A percentile compares a stretch with the other conserved stretches of the same genome.
These are phyloP conservation scores for Cryptosporidium meleagridis DNA, from an alignment of 169 alveolate genomes.

Conservation along the genomic window DNA sequence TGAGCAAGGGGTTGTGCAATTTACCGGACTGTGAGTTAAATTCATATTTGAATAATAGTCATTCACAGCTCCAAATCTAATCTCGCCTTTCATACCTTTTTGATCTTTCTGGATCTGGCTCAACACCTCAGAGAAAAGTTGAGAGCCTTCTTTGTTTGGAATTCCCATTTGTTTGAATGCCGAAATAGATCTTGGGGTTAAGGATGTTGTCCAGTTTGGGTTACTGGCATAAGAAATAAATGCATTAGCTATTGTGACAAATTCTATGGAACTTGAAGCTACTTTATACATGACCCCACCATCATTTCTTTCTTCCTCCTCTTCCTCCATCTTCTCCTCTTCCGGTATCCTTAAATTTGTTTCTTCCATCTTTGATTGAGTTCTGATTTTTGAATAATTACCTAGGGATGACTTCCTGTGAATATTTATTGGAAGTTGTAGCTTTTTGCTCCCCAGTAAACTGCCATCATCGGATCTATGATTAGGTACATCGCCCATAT, in stretches of 20 bases:
- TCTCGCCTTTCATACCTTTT: neutral
- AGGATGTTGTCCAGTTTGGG: constrained; percentile 50
- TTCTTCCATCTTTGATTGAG: neutral
- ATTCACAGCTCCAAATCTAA: neutral
- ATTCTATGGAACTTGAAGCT: constrained; percentile 6
- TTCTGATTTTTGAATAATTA: neutral
- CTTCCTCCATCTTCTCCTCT: neutral
- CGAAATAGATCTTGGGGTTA: constrained; percentile 50
- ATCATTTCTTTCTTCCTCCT: neutral
- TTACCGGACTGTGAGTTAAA: constrained; percentile 44
- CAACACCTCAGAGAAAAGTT: constrained; percentile 18
- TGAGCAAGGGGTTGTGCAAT: constrained; percentile 66
- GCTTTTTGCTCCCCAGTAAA: neutral
- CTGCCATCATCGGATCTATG: neutral
- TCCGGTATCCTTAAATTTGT: neutral
- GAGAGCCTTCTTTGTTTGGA: neutral
- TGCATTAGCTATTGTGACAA: constrained; percentile 28
- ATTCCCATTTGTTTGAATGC: constrained; percentile 3
- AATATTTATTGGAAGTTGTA: constrained; percentile 33
- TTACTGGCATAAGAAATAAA: constrained; percentile 26
- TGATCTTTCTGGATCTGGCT: neutral
- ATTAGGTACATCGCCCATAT: neutral
- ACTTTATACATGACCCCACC: neutral
- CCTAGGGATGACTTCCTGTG: neutral
- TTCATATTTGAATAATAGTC: constrained; percentile 27